These are phyloP conservation scores for Ceratocystis eucalypticola DNA, from an alignment of 2,329 filamentous ascomycete species.

Conservation along the genomic window DNA sequence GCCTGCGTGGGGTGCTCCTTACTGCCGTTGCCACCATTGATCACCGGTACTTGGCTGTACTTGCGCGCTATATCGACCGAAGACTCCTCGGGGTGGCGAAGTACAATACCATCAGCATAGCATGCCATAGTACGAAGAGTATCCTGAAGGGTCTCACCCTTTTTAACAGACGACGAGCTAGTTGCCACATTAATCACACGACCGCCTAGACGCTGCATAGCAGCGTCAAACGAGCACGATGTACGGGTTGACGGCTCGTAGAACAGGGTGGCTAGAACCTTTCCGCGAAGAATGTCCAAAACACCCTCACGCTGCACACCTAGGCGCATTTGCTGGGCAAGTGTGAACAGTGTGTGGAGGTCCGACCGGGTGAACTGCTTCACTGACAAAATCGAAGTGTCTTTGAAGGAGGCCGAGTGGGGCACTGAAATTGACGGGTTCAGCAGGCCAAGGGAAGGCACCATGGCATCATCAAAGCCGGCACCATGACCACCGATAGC, in stretches of 20 bases:
- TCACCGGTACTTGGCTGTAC: constrained; percentile 78
- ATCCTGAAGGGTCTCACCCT: constrained; percentile 88
- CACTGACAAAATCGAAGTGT: constrained; percentile 81
- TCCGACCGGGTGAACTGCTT: constrained; percentile 79
- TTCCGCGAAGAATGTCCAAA: constrained; percentile 71
- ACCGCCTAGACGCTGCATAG: constrained; percentile 95
- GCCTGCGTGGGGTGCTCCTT: constrained; percentile 96
- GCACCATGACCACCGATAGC: background rate
- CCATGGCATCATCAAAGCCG: constrained; percentile 13
- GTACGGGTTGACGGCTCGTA: constrained; percentile 96
- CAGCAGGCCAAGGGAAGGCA: constrained; percentile 15
- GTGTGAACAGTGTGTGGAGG: constrained; percentile 84
- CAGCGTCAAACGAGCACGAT: constrained; percentile 88
- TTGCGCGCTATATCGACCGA: constrained; percentile 73
- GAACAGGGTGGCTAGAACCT: constrained; percentile 84
- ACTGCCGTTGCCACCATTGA: constrained; percentile 94
- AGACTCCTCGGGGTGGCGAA: constrained; percentile 75
- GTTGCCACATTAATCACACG: constrained; percentile 72
- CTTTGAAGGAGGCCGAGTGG: constrained; percentile 59
- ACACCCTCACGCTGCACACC: constrained; percentile 87
- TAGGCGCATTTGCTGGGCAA: constrained; percentile 94
- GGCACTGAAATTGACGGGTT: constrained; percentile 12
- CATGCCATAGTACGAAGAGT: constrained; percentile 86
- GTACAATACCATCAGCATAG: constrained; percentile 90
- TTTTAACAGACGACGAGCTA: constrained; percentile 73